Evolutionary conservation across 208 protist species (phyloP), one percentile per base, ranked within the genome.

Genomic region (Trypanosoma mega): DNA sequence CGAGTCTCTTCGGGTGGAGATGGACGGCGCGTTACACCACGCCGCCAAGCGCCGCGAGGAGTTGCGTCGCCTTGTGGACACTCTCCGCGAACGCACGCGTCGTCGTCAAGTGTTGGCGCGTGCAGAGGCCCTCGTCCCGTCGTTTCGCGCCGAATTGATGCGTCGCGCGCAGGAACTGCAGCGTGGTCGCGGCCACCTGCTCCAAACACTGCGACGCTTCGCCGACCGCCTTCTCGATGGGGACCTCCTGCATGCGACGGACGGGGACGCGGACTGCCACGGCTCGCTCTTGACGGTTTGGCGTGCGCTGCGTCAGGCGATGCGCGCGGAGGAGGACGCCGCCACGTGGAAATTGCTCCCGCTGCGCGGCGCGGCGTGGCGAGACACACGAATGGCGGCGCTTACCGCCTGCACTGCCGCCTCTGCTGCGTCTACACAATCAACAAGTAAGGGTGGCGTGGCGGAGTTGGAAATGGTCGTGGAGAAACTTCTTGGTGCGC

Each of bases 191-290:
- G 55, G 37, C 14, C 48, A 63, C 9, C 34, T 82, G 18, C 58
- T 80, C 26, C 63, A 77, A 54, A 64, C 61, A 24, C 63, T 86
- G 7, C 74, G 72, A 50, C 60, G 49, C 6, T 58, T 63, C 16
- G 65, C 59, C 20, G 5, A 18, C 23, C 20, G 58, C 16, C 23
- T 70, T 0, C 20, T 43, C 30, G 20, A 36, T 18, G 56, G 43
- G 21, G 53, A 60, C 18, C 26, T 68, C 16, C 30, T 39, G 3
- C 27, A 51, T 18, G 3, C 24, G 12, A 29, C 43, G 18, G 60
- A 37, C 20, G 8, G 23, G n/a, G n/a, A n/a, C n/a, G n/a, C n/a
- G n/a, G n/a, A n/a, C n/a, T n/a, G n/a, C n/a, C n/a, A n/a, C n/a
- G n/a, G n/a, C n/a, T n/a, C n/a, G n/a, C n/a, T n/a, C n/a, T n/a